phyloP scores from a whole-genome alignment of 1,139 yeast genomes.

The Yamadazyma dushanensis region DNA sequence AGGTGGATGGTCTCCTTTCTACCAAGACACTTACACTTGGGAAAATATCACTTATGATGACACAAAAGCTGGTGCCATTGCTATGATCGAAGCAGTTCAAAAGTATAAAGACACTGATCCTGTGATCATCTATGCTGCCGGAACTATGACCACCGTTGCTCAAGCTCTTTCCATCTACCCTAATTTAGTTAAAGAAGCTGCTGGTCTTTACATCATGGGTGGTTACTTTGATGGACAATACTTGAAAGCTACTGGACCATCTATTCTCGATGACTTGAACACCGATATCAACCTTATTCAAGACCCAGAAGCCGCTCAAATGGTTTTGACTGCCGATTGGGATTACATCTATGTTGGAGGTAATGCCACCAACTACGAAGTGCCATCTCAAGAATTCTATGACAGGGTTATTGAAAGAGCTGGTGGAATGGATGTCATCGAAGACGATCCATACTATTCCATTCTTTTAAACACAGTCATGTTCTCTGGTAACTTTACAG shows the following conservation, averaged over 20 bases:
- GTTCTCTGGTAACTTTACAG: constrained; percentile 30
- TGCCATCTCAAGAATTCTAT: constrained; percentile 37
- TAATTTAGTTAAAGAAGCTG: constrained; percentile 34
- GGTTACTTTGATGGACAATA: constrained; percentile 41
- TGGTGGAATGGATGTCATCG: constrained; percentile 25
- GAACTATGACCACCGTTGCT: constrained; percentile 43
- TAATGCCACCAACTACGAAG: constrained; percentile 38
- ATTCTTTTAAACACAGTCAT: constrained; percentile 24
- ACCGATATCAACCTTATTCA: constrained; percentile 43
- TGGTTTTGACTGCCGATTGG: constrained; percentile 39
- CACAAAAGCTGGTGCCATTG: constrained; percentile 32
- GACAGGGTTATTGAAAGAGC: constrained; percentile 31
- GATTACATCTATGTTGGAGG: constrained; percentile 36
- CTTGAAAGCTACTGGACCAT: constrained; percentile 31
- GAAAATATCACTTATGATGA: constrained; percentile 27
- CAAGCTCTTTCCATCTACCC: constrained; percentile 42
- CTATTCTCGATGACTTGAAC: constrained; percentile 30
- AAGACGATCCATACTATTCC: constrained; percentile 23
- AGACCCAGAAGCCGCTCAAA: constrained; percentile 47
- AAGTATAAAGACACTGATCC: constrained; percentile 27
- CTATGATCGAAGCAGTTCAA: constrained; percentile 38
- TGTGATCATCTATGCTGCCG: constrained; percentile 38
- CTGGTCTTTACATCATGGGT: constrained; percentile 42
- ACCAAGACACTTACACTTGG: constrained; percentile 29
- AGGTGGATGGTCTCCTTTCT: constrained; percentile 35